Percentiles rank a stretch among this genome's conserved stretches.
phyloP scores from a whole-genome alignment of 2,329 filamentous ascomycete species.

The Rosellinia necatrix region DNA sequence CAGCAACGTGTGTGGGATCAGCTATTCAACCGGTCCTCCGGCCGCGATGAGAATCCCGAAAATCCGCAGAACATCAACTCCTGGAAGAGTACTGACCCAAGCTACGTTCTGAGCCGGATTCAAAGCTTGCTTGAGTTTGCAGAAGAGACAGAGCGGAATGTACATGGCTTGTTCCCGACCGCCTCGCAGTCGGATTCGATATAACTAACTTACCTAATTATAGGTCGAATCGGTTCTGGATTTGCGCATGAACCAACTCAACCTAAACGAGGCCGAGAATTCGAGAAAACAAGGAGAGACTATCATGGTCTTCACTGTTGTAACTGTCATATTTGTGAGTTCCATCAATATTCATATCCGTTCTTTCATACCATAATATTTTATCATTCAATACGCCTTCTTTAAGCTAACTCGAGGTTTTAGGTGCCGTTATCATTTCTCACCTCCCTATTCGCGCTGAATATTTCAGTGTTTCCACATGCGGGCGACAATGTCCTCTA shows the following conservation, averaged over 20 bases:
- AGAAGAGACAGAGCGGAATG: background rate
- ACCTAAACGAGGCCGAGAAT: background rate
- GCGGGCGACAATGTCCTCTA: background rate
- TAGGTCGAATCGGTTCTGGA: background rate
- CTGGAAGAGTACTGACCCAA: background rate
- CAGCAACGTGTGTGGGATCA: background rate
- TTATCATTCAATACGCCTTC: background rate
- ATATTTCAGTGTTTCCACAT: no score
- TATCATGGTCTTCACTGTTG: background rate
- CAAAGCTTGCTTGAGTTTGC: background rate
- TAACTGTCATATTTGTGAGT: constrained; percentile 3
- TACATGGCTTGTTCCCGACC: background rate
- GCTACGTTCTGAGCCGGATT: background rate
- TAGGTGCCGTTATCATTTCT: constrained; percentile 1
- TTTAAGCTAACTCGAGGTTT: background rate
- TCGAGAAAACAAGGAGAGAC: background rate
- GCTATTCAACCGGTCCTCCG: background rate
- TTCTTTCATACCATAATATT: background rate
- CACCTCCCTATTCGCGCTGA: no score
- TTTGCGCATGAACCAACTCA: background rate
- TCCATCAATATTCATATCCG: background rate
- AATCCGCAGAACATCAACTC: background rate
- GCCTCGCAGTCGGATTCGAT: background rate
- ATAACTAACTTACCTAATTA: no score
- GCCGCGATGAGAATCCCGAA: background rate